A percentile compares a stretch with the other conserved stretches of the same genome.
Evolutionary conservation across 1,139 yeast genomes (phyloP).

Genomic region (Magnusiomyces paraingens): DNA sequence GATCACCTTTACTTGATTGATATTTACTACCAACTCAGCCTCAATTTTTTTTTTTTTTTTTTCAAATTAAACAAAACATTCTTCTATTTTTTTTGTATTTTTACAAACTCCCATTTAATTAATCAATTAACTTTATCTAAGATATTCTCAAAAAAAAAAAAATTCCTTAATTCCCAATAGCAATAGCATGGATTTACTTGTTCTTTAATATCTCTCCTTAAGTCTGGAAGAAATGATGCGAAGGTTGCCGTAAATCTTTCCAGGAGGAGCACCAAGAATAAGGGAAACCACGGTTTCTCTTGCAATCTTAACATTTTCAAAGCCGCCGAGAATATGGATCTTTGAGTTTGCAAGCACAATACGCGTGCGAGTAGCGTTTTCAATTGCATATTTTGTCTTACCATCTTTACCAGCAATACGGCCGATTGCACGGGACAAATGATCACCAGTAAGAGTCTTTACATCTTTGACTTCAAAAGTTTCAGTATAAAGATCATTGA

Average conservation of each 20-base stretch:
- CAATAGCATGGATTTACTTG: too few relatives aligned
- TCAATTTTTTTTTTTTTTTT: too few relatives aligned
- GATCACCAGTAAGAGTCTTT: constrained; percentile 91
- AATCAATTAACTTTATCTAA: too few relatives aligned
- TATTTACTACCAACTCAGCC: too few relatives aligned
- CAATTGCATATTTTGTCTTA: constrained; percentile 95
- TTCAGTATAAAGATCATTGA: constrained; percentile 93
- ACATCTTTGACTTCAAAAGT: constrained; percentile 96
- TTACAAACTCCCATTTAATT: too few relatives aligned
- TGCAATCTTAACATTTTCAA: constrained; percentile 94
- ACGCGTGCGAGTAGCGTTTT: constrained; percentile 96
- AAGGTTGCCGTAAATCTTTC: constrained; percentile 93
- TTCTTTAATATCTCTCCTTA: constrained; percentile 78
- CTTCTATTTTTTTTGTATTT: too few relatives aligned
- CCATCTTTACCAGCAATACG: constrained; percentile 99
- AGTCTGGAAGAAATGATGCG: constrained; percentile 95
- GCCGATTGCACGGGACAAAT: constrained; percentile 96
- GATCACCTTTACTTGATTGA: too few relatives aligned
- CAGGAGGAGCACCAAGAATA: constrained; percentile 97
- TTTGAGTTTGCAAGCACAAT: constrained; percentile 94
- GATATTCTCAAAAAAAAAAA: too few relatives aligned
- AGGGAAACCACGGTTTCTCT: constrained; percentile 92
- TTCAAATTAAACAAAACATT: too few relatives aligned
- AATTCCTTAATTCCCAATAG: too few relatives aligned
- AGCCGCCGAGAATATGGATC: constrained; percentile 94